Evolutionary conservation across 2,329 filamentous ascomycete genomes (phyloP).

Genomic region (Penicillium sp.): DNA sequence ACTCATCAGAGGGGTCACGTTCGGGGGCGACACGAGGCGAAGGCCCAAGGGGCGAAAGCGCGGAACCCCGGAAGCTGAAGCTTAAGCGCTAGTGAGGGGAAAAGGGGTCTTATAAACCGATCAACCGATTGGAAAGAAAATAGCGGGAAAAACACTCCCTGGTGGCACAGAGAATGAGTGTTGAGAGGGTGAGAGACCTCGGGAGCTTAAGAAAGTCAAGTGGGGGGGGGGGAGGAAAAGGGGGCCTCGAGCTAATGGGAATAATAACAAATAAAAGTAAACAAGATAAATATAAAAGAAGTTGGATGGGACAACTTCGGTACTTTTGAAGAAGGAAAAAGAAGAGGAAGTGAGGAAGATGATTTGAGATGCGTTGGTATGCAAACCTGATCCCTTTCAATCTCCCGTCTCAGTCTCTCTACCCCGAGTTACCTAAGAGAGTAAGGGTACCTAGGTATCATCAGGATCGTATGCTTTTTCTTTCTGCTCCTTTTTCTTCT

Average conservation of each 20-base stretch:
- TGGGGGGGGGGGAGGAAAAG: slow-evolving; percentile 4
- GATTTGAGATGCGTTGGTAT: neutral
- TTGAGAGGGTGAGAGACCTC: neutral
- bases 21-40: slow-evolving; percentile 17
- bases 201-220: slow-evolving; percentile 2
- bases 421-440: neutral
- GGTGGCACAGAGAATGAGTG: neutral
- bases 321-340: neutral
- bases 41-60: slow-evolving; percentile 12
- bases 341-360: neutral
- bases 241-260: slow-evolving; percentile 3
- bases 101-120: slow-evolving; percentile 16
- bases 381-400: slow-evolving; percentile 5
- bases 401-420: neutral
- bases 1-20: slow-evolving; percentile 22
- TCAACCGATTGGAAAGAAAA: slow-evolving; percentile 10
- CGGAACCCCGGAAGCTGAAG: slow-evolving; percentile 22
- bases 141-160: neutral
- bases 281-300: neutral
- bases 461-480: neutral
- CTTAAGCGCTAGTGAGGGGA: slow-evolving; percentile 11
- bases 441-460: neutral
- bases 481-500: neutral
- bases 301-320: neutral
- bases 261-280: neutral